These are phyloP conservation scores for Earliella scabrosa DNA, from an alignment of 1,284 basidiomycete species.

Conservation along the genomic window DNA sequence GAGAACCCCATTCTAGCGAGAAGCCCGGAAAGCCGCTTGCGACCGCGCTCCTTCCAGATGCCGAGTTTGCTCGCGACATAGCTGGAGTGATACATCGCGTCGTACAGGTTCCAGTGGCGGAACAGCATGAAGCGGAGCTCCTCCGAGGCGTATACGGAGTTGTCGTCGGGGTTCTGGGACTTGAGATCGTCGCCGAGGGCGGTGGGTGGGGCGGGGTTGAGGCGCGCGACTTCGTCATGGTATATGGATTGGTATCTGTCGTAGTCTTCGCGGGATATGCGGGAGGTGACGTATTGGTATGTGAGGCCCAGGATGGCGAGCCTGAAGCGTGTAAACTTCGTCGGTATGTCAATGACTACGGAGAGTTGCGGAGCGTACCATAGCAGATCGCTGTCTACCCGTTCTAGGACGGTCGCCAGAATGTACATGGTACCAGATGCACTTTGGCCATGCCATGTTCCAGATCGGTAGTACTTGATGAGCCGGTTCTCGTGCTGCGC, in stretches of 20 bases:
- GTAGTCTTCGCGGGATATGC: conserved; percentile 88
- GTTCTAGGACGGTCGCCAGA: conserved; percentile 86
- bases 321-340: conserved; percentile 50
- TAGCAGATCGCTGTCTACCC: conserved; percentile 91
- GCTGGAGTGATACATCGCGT: conserved; percentile 96
- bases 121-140: conserved; percentile 95
- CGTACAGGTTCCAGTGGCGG: conserved; percentile 97
- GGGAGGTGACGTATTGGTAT: conserved; percentile 87
- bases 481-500: conserved; percentile 65
- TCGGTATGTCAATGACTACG: not conserved
- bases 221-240: conserved; percentile 87
- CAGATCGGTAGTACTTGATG: conserved; percentile 84
- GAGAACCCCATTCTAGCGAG: conserved; percentile 99
- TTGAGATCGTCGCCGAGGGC: conserved; percentile 45
- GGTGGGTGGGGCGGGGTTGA: conserved; percentile 68
- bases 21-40: conserved; percentile 87
- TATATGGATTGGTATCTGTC: conserved; percentile 82
- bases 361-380: conserved; percentile 60
- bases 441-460: conserved; percentile 90
- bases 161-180: conserved; percentile 77
- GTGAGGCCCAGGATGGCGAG: conserved; percentile 94
- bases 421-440: conserved; percentile 90
- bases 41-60: conserved; percentile 94
- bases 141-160: conserved; percentile 78
- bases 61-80: conserved; percentile 96